These are phyloP conservation scores for Vachellia collinsii DNA, from an alignment of 306 rosid species.

Conservation along the genomic window DNA sequence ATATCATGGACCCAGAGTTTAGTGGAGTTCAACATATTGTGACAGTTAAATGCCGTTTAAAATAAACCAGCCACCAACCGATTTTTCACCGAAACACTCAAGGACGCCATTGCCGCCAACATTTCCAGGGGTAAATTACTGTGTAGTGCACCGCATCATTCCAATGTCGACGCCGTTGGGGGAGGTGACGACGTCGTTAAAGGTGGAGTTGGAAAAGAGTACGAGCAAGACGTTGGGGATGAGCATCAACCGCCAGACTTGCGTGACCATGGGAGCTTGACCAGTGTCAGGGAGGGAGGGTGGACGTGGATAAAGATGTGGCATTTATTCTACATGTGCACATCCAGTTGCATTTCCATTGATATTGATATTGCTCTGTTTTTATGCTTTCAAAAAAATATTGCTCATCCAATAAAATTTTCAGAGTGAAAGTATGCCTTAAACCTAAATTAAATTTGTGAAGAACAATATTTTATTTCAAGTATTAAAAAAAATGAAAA, in stretches of 20 bases:
- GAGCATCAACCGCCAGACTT: conserved; percentile 55
- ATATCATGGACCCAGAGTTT: conserved; percentile 48
- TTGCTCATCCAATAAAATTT: too few species aligned
- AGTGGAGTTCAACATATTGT: conserved; percentile 74
- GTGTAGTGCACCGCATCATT: conserved; percentile 61
- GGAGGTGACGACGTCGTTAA: conserved; percentile 47
- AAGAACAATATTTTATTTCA: too few species aligned
- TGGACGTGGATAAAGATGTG: too few species aligned
- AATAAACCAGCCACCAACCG: not conserved
- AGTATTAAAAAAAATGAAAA: too few species aligned
- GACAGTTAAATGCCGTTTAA: conserved; percentile 49
- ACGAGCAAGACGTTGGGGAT: conserved; percentile 67
- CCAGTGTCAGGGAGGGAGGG: too few species aligned
- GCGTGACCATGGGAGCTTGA: conserved; percentile 64
- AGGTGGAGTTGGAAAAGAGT: conserved; percentile 60
- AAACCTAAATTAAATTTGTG: too few species aligned
- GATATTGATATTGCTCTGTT: too few species aligned
- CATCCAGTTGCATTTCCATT: too few species aligned
- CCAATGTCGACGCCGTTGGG: conserved; percentile 54
- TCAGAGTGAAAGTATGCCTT: too few species aligned
- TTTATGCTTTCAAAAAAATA: too few species aligned
- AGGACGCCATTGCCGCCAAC: conserved; percentile 78
- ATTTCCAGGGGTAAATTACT: conserved; percentile 77
- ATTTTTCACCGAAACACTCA: conserved; percentile 40
- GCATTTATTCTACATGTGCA: too few species aligned